Evolutionary conservation across 2,329 filamentous ascomycete genomes (phyloP).

Genomic region (Rhinocladiella mackenziei): DNA sequence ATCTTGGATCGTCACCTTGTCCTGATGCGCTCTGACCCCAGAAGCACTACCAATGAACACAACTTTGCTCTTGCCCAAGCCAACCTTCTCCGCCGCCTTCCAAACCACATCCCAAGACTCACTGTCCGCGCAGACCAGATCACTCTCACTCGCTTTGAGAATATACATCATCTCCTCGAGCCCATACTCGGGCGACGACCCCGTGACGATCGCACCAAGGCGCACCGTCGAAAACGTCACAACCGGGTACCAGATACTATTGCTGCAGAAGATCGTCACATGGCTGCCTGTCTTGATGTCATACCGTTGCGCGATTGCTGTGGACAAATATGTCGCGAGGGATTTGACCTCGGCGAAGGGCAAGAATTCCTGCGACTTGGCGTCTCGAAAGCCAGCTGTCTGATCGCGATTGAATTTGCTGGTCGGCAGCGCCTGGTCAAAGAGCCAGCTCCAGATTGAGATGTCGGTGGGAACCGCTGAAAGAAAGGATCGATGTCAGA

Average conservation of each 20-base stretch:
- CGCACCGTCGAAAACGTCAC: slow-evolving; percentile 55
- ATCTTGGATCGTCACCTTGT: slow-evolving; percentile 32
- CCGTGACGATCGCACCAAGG: slow-evolving; percentile 54
- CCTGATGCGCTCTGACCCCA: slow-evolving; percentile 40
- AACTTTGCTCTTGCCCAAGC: slow-evolving; percentile 48
- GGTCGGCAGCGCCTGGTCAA: slow-evolving; percentile 51
- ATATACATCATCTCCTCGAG: slow-evolving; percentile 64
- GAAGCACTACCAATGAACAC: slow-evolving; percentile 54
- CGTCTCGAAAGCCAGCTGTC: slow-evolving; percentile 55
- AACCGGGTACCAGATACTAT: slow-evolving; percentile 64
- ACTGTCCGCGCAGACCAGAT: slow-evolving; percentile 55
- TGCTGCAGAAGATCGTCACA: slow-evolving; percentile 58
- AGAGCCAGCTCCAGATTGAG: slow-evolving; percentile 58
- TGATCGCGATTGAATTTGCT: slow-evolving; percentile 36
- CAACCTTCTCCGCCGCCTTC: slow-evolving; percentile 51
- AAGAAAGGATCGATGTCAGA: not conserved
- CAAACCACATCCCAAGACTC: slow-evolving; percentile 52
- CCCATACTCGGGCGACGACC: slow-evolving; percentile 62
- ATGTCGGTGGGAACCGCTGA: slow-evolving; percentile 49
- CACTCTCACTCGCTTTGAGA: slow-evolving; percentile 53
- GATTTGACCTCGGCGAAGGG: slow-evolving; percentile 55
- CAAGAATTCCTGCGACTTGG: slow-evolving; percentile 54
- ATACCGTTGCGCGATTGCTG: slow-evolving; percentile 53
- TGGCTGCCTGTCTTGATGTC: slow-evolving; percentile 52
- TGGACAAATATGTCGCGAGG: slow-evolving; percentile 55